Evolutionary conservation across 1,139 yeast genomes (phyloP).

Genomic region (Taiozyma sp.): DNA sequence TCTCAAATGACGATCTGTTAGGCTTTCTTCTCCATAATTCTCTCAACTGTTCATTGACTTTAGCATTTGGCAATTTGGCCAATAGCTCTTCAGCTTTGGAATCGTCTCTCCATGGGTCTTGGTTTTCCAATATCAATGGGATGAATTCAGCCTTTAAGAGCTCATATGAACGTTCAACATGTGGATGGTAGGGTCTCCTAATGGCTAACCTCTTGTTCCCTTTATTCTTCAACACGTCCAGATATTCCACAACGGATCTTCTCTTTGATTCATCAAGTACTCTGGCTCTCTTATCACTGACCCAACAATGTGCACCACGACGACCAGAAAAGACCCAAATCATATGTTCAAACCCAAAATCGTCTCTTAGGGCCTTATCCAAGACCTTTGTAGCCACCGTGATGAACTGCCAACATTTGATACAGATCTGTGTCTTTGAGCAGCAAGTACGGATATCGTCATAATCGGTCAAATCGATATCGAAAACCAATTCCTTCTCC

Average conservation of each 20-base stretch:
- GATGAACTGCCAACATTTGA: conserved; percentile 91
- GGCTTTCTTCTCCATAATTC: conserved; percentile 49
- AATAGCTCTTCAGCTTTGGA: conserved; percentile 52
- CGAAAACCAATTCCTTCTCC: conserved; percentile 86
- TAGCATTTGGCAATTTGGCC: conserved; percentile 48
- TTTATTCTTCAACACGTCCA: conserved; percentile 65
- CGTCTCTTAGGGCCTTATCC: conserved; percentile 68
- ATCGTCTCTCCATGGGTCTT: conserved; percentile 72
- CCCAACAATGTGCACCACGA: conserved; percentile 99
- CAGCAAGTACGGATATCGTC: conserved; percentile 95
- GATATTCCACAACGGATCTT: conserved; percentile 73
- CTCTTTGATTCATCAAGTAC: conserved; percentile 66
- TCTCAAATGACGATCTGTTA: conserved; percentile 43
- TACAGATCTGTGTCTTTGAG: conserved; percentile 76
- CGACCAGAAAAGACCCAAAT: conserved; percentile 98
- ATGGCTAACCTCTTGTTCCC: conserved; percentile 43
- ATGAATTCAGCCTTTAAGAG: conserved; percentile 59
- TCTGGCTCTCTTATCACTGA: conserved; percentile 82
- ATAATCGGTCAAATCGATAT: conserved; percentile 96
- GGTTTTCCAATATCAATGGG: conserved; percentile 65
- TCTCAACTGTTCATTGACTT: conserved; percentile 47
- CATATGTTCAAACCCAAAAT: conserved; percentile 82
- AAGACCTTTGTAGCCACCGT: conserved; percentile 79
- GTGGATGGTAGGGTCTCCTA: conserved; percentile 87
- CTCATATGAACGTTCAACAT: conserved; percentile 67